Evolutionary conservation across 1,284 basidiomycete genomes (phyloP), one percentile per base, ranked within the genome.

Genomic region (Cryptococcus sp.): DNA sequence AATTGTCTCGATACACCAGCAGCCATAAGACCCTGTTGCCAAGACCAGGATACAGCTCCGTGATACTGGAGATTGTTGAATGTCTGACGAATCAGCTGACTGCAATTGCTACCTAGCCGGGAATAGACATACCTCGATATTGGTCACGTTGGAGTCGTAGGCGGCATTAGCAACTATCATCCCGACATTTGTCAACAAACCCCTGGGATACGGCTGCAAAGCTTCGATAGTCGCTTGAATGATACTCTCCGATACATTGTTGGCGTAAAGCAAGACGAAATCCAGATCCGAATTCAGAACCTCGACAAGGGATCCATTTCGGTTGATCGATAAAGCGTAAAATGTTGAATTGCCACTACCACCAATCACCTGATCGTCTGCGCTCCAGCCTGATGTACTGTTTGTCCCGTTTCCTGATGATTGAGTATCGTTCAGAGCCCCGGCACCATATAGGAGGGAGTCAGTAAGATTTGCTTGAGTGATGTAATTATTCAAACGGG

Each of bases 161-260:
- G 77, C 77, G 0, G 77, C 73, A 59, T 78, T 78, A 25, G 78
- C 70, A 18, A 77, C 73, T 3, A 79, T 69, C 77, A 78, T 78
- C 1, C 77, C 77, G 37, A 78, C 65, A 49, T 76, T 72, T 39
- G 76, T 78, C n/a, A 78, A 59, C 9, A 78, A 60, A 73, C 75
- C 75, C 57, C 69, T 61, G 0, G 78, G 77, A 62, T 78, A 79
- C 7, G 78, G 74, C 57, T 76, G 73, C 32, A 79, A 60, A 1
- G 75, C 73, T 31, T 76, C 64, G 13, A 77, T 64, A 4, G 72
- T 70, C 4, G 75, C 74, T 53, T 72, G 63, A 37, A 79, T 55
- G 37, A 75, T 60, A 3, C 24, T 49, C 7, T 66, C 53, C 16
- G 60, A 52, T 1, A 77, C 68, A 45, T 76, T 72, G 32, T 66